These are phyloP conservation scores for Neurospora hispaniola DNA, from an alignment of 495 filamentous ascomycete species.

Conservation along the genomic window DNA sequence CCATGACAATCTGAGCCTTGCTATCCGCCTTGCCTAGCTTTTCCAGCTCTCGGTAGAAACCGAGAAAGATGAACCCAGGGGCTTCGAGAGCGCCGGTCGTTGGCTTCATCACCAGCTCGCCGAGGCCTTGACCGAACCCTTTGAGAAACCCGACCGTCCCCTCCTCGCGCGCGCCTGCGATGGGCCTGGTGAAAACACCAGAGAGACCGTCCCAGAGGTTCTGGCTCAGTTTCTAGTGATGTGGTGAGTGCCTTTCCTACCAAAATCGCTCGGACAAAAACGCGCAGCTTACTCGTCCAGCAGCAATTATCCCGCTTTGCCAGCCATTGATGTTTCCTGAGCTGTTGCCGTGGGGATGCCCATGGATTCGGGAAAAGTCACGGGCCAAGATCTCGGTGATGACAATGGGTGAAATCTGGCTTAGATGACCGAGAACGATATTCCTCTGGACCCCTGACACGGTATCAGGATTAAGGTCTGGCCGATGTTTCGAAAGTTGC, in stretches of 20 bases:
- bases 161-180: slow-evolving; percentile 42
- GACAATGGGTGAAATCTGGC: slow-evolving; percentile 52
- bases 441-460: slow-evolving; percentile 45
- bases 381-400: slow-evolving; percentile 56
- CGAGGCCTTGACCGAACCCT: slow-evolving; percentile 58
- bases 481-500: background rate
- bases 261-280: background rate
- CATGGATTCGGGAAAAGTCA: slow-evolving; percentile 65
- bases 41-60: slow-evolving; percentile 34
- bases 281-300: slow-evolving; percentile 20
- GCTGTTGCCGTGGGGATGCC: slow-evolving; percentile 52
- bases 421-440: slow-evolving; percentile 44
- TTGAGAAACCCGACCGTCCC: slow-evolving; percentile 43
- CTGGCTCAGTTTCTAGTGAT: slow-evolving; percentile 43
- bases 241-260: background rate
- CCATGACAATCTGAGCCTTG: slow-evolving; percentile 1
- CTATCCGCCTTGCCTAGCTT: slow-evolving; percentile 27
- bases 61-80: slow-evolving; percentile 19
- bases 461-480: slow-evolving; percentile 10
- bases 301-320: slow-evolving; percentile 49
- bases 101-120: slow-evolving; percentile 55
- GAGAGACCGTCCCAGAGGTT: slow-evolving; percentile 57
- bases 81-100: slow-evolving; percentile 46
- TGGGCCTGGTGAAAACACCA: slow-evolving; percentile 53
- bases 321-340: slow-evolving; percentile 44